Evolutionary conservation across 1,139 yeast genomes (phyloP).

Genomic region (Lodderomyces metapsilosis): DNA sequence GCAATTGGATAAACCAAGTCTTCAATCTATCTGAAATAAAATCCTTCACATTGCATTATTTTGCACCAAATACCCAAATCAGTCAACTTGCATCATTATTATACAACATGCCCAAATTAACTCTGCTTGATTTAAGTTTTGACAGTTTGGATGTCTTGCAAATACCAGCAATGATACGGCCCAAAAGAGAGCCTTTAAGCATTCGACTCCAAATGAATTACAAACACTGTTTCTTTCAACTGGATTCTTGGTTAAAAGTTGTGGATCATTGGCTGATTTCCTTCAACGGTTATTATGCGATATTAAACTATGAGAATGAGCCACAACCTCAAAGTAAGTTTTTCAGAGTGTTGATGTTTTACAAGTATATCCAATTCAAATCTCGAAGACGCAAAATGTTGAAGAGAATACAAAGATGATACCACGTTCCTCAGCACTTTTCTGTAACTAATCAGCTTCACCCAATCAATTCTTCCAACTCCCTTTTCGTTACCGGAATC

Average conservation of each 20-base stretch:
- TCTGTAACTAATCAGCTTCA: too few species aligned
- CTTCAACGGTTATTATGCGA: neutral
- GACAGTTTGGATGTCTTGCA: neutral
- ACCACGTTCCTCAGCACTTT: neutral
- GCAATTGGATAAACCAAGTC: neutral
- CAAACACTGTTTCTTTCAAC: neutral
- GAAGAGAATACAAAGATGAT: neutral
- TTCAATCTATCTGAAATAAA: neutral
- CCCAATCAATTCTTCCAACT: constrained; percentile 14
- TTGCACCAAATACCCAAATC: neutral
- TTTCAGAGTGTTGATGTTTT: neutral
- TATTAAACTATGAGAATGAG: neutral
- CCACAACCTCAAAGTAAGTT: neutral
- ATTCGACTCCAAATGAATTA: neutral
- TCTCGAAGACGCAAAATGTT: neutral
- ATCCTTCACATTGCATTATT: neutral
- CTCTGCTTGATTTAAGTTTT: neutral
- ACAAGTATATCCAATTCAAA: neutral
- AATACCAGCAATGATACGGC: neutral
- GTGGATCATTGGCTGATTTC: neutral
- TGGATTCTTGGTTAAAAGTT: neutral
- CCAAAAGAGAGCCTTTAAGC: neutral
- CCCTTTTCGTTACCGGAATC: constrained; percentile 20
- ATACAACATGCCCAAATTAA: neutral
- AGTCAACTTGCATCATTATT: neutral